Conservation (phyloP, 306 rosid species). For the Fragaria ananassa region DNA sequence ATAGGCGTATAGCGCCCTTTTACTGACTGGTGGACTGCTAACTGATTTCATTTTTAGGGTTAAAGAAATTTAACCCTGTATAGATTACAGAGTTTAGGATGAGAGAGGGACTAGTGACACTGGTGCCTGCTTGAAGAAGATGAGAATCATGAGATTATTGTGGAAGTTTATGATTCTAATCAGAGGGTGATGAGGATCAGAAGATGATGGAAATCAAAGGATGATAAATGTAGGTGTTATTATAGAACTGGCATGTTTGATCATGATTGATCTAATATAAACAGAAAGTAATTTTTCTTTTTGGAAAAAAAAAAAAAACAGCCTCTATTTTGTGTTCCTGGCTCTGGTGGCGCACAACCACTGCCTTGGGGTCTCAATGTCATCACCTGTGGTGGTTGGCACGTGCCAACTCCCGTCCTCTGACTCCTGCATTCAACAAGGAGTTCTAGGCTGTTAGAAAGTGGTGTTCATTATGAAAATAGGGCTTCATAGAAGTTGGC, state of each 20-base stretch:
- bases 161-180: background rate
- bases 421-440: conserved; percentile 55
- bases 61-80: too few species aligned
- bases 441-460: conserved; percentile 5
- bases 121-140: background rate
- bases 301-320: too few species aligned
- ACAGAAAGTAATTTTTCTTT: background rate
- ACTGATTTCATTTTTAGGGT: too few species aligned
- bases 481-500: conserved; percentile 5
- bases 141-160: background rate
- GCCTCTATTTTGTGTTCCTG: conserved; percentile 18
- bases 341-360: conserved; percentile 83
- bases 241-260: background rate
- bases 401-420: conserved; percentile 79
- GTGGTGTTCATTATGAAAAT: background rate
- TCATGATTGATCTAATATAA: background rate
- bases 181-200: background rate
- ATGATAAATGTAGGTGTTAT: background rate
- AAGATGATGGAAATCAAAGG: background rate
- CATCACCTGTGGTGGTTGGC: conserved; percentile 67
- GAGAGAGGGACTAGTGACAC: too few species aligned
- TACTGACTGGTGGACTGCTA: background rate
- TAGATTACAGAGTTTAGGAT: too few species aligned
- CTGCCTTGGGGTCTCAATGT: conserved; percentile 64
- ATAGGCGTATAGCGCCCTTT: background rate